phyloP scores from a whole-genome alignment of 345 rosid genomes.

The Toxicodendron radicans region DNA sequence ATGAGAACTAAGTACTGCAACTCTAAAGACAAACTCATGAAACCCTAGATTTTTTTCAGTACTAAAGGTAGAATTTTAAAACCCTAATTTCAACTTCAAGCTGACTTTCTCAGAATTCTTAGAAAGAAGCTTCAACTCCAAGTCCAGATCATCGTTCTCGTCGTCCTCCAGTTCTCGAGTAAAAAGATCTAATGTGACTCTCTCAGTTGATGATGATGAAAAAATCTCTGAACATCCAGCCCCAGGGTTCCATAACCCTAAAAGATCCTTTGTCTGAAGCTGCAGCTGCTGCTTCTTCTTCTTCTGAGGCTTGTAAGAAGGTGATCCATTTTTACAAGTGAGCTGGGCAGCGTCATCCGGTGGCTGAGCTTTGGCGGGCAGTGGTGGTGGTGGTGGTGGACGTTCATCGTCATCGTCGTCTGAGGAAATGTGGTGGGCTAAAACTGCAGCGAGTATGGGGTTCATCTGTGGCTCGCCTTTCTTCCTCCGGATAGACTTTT shows the following conservation, averaged over 20 bases:
- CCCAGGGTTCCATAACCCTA: constrained; percentile 3
- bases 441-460: constrained; percentile 2
- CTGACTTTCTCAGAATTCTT: background rate
- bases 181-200: background rate
- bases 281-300: background rate
- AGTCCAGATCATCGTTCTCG: background rate
- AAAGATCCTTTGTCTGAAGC: background rate
- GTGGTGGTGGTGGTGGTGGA: too few relatives aligned
- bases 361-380: background rate
- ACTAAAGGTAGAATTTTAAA: background rate
- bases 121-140: constrained; percentile 13
- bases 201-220: background rate
- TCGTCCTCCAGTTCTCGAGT: background rate
- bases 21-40: too few relatives aligned
- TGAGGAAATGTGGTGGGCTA: constrained; percentile 5
- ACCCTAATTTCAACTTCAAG: constrained; percentile 14
- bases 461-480: background rate
- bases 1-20: too few relatives aligned
- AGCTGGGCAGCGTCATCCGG: background rate
- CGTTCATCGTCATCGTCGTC: background rate
- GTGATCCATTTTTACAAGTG: too few relatives aligned
- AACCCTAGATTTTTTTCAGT: too few relatives aligned
- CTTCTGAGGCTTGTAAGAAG: background rate
- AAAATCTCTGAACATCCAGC: background rate
- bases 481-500: background rate